phyloP scores from a whole-genome alignment of 2,329 filamentous ascomycete species.

The Ophiostoma piceae region DNA sequence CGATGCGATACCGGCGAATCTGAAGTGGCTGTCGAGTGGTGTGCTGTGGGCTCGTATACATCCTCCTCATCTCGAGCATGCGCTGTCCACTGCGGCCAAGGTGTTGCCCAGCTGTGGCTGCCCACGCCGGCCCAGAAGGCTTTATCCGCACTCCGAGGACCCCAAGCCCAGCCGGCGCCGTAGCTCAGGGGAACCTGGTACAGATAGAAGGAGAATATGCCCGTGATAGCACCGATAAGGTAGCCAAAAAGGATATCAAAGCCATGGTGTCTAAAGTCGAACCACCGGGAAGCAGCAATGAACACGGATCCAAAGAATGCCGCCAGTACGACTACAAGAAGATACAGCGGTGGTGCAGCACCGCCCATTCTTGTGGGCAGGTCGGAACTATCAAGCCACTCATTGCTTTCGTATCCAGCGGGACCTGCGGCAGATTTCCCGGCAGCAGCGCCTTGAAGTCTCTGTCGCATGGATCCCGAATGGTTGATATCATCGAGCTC shows the following conservation, averaged over 20 bases:
- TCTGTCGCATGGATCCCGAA: slow-evolving; percentile 25
- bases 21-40: not conserved
- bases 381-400: slow-evolving; percentile 32
- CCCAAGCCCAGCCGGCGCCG: slow-evolving; percentile 90
- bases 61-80: slow-evolving; percentile 32
- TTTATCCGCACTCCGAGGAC: slow-evolving; percentile 59
- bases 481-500: slow-evolving; percentile 32
- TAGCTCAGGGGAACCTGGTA: slow-evolving; percentile 75
- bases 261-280: slow-evolving; percentile 83
- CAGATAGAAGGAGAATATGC: slow-evolving; percentile 73
- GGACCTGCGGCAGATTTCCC: not conserved
- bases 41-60: slow-evolving; percentile 17
- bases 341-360: slow-evolving; percentile 76
- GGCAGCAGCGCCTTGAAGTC: not conserved
- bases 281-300: slow-evolving; percentile 80
- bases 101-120: slow-evolving; percentile 47
- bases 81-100: slow-evolving; percentile 27
- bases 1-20: slow-evolving; percentile 4
- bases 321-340: slow-evolving; percentile 63
- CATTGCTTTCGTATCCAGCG: slow-evolving; percentile 25
- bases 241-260: slow-evolving; percentile 89
- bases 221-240: slow-evolving; percentile 64
- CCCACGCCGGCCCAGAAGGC: slow-evolving; percentile 76
- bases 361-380: slow-evolving; percentile 61
- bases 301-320: slow-evolving; percentile 73